phyloP scores from a whole-genome alignment of 495 filamentous ascomycete genomes.

The Clavariopsis aquatica region DNA sequence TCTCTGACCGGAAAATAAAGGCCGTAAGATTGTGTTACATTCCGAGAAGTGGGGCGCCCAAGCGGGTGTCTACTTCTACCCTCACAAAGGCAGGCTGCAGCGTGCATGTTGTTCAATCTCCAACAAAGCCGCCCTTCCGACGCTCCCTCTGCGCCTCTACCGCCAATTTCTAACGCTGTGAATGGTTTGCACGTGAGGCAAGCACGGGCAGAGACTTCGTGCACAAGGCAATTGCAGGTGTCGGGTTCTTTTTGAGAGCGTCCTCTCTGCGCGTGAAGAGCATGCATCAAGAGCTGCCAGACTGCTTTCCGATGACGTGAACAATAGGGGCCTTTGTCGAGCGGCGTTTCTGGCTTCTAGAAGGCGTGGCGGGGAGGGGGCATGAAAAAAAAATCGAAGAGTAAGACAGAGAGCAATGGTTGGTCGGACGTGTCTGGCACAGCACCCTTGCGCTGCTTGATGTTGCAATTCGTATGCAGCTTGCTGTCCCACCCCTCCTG shows the following conservation, averaged over 20 bases:
- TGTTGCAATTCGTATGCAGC: constrained; percentile 25
- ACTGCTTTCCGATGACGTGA: not conserved
- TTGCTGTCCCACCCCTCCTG: constrained; percentile 2
- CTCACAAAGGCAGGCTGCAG: constrained; percentile 3
- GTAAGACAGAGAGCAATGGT: constrained; percentile 10
- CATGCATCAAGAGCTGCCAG: not conserved
- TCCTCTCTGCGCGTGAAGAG: not conserved
- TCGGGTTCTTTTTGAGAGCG: not conserved
- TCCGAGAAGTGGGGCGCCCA: not conserved
- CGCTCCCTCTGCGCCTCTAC: not conserved
- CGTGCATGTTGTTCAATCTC: constrained; percentile 1
- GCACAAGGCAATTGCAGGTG: constrained; percentile 12
- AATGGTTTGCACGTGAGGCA: constrained; percentile 22
- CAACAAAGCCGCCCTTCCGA: constrained; percentile 3
- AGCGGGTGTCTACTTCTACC: constrained; percentile 9
- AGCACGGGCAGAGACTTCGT: not conserved
- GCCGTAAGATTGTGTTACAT: constrained; percentile 26
- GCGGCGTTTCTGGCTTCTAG: constrained; percentile 26
- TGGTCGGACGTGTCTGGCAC: constrained; percentile 6
- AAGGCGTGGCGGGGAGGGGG: constrained; percentile 8
- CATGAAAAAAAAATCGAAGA: constrained; percentile 5
- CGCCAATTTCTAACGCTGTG: constrained; percentile 9
- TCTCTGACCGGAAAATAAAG: constrained; percentile 15
- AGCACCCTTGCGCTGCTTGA: not conserved
- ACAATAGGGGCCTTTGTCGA: constrained; percentile 16